A percentile compares a stretch with the other conserved stretches of the same genome.
Conservation (phyloP, 768 basidiomycete species). For the Amanita rubescens region DNA sequence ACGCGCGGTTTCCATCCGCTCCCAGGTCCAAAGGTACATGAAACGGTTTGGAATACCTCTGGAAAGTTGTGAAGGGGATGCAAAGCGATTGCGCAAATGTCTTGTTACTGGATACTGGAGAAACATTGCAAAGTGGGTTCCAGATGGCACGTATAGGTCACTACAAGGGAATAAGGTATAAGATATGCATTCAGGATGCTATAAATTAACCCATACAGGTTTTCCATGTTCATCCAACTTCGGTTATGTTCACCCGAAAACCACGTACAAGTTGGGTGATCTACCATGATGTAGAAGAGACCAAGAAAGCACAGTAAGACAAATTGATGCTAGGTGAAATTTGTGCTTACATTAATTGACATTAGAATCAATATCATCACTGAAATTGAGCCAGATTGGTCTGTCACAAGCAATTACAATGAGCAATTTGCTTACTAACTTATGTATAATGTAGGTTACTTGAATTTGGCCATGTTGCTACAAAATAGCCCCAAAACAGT, state of each 20-base stretch:
- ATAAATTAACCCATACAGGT: conserved; percentile 36
- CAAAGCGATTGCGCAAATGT: conserved; percentile 74
- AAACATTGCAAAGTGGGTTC: conserved; percentile 85
- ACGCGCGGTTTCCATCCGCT: conserved; percentile 86
- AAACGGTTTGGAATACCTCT: conserved; percentile 76
- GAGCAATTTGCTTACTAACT: not conserved
- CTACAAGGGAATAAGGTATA: conserved; percentile 71
- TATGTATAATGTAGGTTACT: conserved; percentile 27
- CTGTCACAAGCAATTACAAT: conserved; percentile 3
- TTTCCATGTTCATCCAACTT: conserved; percentile 88
- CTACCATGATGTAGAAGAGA: conserved; percentile 95
- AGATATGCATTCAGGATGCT: conserved; percentile 25
- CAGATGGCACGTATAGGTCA: conserved; percentile 89
- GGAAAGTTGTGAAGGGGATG: conserved; percentile 88
- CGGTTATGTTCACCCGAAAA: conserved; percentile 89
- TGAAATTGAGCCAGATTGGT: conserved; percentile 95
- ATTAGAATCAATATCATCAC: conserved; percentile 85
- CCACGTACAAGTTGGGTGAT: conserved; percentile 90
- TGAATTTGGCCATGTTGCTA: conserved; percentile 19
- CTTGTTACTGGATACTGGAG: conserved; percentile 91
- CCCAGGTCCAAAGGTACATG: conserved; percentile 95
- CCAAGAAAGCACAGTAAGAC: conserved; percentile 83
- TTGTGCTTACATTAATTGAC: conserved; percentile 11
- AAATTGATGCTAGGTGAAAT: not conserved
- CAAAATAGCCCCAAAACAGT: not conserved